Conservation (phyloP, 73 alveolate genomes). For the Stentor roeselii region DNA sequence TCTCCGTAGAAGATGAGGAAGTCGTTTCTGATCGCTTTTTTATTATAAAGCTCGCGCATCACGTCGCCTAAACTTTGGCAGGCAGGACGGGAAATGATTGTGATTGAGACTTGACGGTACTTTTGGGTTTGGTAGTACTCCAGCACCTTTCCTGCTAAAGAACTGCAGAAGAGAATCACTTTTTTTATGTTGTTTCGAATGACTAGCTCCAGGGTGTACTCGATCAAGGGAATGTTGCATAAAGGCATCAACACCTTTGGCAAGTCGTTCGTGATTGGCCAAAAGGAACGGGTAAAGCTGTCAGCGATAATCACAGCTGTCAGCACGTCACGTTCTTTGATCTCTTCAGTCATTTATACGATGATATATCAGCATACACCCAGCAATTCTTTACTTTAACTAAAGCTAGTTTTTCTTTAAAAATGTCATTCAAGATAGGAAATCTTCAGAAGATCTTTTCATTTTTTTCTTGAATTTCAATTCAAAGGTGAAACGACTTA, state of each 20-base stretch:
- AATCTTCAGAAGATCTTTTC: neutral
- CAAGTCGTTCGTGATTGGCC: slow-evolving; percentile 21
- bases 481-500: neutral
- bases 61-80: slow-evolving; percentile 20
- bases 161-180: neutral
- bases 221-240: slow-evolving; percentile 14
- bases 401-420: neutral
- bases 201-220: slow-evolving; percentile 18
- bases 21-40: neutral
- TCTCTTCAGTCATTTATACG: neutral
- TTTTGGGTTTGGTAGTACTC: neutral
- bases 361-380: neutral
- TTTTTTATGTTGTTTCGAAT: slow-evolving; percentile 11
- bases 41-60: neutral
- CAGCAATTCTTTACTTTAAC: no score
- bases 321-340: slow-evolving; percentile 12
- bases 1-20: neutral
- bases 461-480: no score
- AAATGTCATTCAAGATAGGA: neutral
- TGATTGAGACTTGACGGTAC: neutral
- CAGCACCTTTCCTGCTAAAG: neutral
- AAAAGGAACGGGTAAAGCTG: slow-evolving; percentile 25
- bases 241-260: slow-evolving; percentile 9
- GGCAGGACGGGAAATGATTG: neutral
- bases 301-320: slow-evolving; percentile 15